These are phyloP conservation scores for Dendrobium chrysotoxum DNA, from an alignment of 106 monocot species.

Conservation along the genomic window DNA sequence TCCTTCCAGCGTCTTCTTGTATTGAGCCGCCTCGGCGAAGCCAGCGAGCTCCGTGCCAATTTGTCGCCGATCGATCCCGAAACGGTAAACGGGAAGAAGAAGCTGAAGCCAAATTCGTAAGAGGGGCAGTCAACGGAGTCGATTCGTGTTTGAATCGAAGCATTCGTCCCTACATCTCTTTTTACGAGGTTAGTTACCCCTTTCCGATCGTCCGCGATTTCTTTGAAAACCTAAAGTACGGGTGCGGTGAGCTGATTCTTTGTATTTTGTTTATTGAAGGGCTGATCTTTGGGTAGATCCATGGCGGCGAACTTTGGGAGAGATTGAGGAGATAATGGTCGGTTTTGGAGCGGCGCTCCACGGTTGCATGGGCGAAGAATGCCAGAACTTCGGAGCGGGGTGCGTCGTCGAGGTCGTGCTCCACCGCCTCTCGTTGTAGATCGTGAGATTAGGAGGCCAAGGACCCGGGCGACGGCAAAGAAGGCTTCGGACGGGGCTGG, in stretches of 20 bases:
- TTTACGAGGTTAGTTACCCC: background rate
- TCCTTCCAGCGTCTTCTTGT: background rate
- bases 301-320: constrained; percentile 6
- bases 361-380: constrained; percentile 41
- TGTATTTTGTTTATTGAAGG: background rate
- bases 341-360: constrained; percentile 8
- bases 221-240: background rate
- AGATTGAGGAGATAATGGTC: constrained; percentile 20
- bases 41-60: background rate
- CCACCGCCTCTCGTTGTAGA: constrained; percentile 13
- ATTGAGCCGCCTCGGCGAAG: background rate
- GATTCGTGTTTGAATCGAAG: background rate
- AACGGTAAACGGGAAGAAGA: constrained; percentile 1
- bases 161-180: background rate
- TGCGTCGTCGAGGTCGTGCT: constrained; percentile 22
- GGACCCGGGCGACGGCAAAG: constrained; percentile 18
- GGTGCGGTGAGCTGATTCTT: background rate
- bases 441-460: constrained; percentile 17
- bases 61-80: background rate
- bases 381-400: constrained; percentile 39
- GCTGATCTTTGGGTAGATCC: background rate
- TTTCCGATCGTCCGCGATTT: background rate
- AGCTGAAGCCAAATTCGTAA: background rate
- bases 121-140: background rate
- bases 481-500: constrained; percentile 4